These are phyloP conservation scores for Ustilago vetiveriae DNA, from an alignment of 1,284 basidiomycete genomes.

Conservation along the genomic window DNA sequence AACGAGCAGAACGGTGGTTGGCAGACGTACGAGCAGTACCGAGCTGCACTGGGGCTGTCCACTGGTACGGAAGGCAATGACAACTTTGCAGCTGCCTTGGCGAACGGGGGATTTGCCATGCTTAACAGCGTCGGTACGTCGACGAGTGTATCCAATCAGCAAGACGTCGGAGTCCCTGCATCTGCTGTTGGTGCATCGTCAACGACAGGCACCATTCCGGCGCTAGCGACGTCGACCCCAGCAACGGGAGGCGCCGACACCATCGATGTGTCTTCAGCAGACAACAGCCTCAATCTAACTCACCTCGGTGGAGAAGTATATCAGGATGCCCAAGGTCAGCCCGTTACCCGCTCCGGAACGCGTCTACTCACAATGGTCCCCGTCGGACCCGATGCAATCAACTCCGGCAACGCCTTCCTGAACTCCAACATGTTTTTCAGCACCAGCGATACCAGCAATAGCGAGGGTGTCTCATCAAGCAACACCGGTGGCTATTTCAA, in stretches of 20 bases:
- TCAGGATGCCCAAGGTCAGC: constrained; percentile 47
- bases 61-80: constrained; percentile 20
- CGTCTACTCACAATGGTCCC: constrained; percentile 57
- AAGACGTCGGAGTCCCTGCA: neutral
- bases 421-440: constrained; percentile 26
- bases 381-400: constrained; percentile 14
- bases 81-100: constrained; percentile 28
- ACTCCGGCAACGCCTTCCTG: constrained; percentile 22
- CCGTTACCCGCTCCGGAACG: constrained; percentile 48
- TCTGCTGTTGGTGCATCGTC: constrained; percentile 3
- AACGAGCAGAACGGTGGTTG: constrained; percentile 52
- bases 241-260: neutral
- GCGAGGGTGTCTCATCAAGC: neutral
- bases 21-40: constrained; percentile 62
- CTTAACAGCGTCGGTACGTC: constrained; percentile 26
- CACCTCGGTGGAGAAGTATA: constrained; percentile 55
- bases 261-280: neutral
- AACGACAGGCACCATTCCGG: constrained; percentile 5
- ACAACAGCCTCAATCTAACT: constrained; percentile 26
- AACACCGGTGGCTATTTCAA: constrained; percentile 8
- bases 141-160: neutral
- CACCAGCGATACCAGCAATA: constrained; percentile 1
- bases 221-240: constrained; percentile 6
- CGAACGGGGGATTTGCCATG: constrained; percentile 37
- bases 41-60: constrained; percentile 34